A percentile compares a stretch with the other conserved stretches of the same genome.
phyloP scores from a whole-genome alignment of 768 basidiomycete genomes.

The Clitopilus passeckerianus region DNA sequence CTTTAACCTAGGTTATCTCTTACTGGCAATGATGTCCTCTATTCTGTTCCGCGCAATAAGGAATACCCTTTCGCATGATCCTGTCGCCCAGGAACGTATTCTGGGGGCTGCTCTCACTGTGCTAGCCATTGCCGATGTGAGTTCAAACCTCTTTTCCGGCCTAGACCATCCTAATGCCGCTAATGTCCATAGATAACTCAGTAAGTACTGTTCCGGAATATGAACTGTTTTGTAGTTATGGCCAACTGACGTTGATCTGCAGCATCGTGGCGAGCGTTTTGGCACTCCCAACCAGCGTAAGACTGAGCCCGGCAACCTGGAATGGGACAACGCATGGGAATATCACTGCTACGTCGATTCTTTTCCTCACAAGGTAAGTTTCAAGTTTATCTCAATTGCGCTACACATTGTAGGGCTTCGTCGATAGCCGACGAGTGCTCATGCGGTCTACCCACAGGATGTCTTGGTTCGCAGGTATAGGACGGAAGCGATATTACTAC shows the following conservation, averaged over 20 bases:
- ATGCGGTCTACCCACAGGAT: conserved; percentile 8
- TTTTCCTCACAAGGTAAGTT: conserved; percentile 53
- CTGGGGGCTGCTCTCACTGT: conserved; percentile 58
- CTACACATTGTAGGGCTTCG: background rate
- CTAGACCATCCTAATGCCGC: background rate
- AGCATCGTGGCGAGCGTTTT: conserved; percentile 57
- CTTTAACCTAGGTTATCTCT: conserved; percentile 24
- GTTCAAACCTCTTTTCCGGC: conserved; percentile 16
- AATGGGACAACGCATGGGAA: conserved; percentile 77
- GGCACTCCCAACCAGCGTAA: conserved; percentile 52
- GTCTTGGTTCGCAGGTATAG: conserved; percentile 16
- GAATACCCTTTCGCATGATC: conserved; percentile 52
- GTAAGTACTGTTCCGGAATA: conserved; percentile 33
- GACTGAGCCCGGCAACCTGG: conserved; percentile 49
- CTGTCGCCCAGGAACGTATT: conserved; percentile 62
- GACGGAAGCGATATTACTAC: conserved; percentile 15
- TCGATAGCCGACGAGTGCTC: conserved; percentile 1
- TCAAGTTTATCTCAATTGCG: background rate
- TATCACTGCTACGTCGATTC: conserved; percentile 54
- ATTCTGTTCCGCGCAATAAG: conserved; percentile 64
- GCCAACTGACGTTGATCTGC: conserved; percentile 18
- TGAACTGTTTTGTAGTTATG: no score
- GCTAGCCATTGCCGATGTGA: conserved; percentile 67
- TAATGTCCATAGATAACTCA: conserved; percentile 45
- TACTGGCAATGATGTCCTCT: conserved; percentile 51